Evolutionary conservation across 768 basidiomycete species (phyloP), one percentile per base, ranked within the genome.

Genomic region (Scleroderma bovista): DNA sequence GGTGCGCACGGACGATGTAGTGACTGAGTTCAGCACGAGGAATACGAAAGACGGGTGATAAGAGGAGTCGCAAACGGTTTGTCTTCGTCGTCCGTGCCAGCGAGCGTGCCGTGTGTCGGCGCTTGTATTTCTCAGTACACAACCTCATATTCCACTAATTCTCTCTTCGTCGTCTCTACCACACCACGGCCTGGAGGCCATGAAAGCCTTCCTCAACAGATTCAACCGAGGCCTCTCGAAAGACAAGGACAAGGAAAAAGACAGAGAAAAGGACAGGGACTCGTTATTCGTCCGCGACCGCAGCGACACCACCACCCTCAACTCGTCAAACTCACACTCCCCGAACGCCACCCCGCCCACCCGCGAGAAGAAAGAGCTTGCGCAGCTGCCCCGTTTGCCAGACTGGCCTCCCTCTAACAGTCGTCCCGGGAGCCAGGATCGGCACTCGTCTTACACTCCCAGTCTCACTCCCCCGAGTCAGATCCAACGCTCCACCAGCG

Each of bases 191-290:
- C 51, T 38, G 38, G 40, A 44, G 55, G 53, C 67, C 66, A 92
- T 92, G 88, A 91, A 89, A 77, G 88, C 89, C 39, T 85, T 91
- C 59, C 79, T 91, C 68, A 78, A 79, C 63, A 80, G 88, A 62
- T 72, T 91, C 58, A 87, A 88, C 59, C 79, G 80, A 49, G 77
- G 73, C 51, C 77, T 73, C 57, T 68, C 75, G 61, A 86, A 68
- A 42, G 65, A 66, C 34, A 69, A 57, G 53, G 72, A 71, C 6
- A 58, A 55, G 8, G 63, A 64, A 9, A 60, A 33, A 5, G 60
- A 65, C 2, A 58, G 16, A 13, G 63, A 60, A 2, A 67, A 43
- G 31, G 54, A 58, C 2, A 61, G 32, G 17, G 61, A 66, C 41
- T 60, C 63, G n/a, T 26, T 63, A 51, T 43, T 53, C 54, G 50